Percentiles rank a stretch among this genome's conserved stretches.
These are phyloP conservation scores for Globisporangium echinulatum DNA, from an alignment of 352 stramenopile genomes.

Conservation along the genomic window DNA sequence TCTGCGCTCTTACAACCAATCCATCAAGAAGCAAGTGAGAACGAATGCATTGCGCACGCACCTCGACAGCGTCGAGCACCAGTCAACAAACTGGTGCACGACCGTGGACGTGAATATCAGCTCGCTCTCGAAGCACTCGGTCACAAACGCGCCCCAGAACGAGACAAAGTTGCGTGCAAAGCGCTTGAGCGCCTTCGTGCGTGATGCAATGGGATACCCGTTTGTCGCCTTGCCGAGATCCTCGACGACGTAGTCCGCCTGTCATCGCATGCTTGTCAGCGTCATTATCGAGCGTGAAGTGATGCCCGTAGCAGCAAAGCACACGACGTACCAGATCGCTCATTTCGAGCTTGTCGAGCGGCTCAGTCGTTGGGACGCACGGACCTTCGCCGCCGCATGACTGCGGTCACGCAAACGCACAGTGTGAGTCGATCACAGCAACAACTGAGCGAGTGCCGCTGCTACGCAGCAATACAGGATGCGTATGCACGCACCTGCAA, in stretches of 20 bases:
- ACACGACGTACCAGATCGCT: constrained; percentile 32
- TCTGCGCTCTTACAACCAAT: not conserved
- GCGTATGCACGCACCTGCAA: constrained; percentile 27
- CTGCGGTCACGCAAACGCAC: constrained; percentile 9
- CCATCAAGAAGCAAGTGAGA: not conserved
- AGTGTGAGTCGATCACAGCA: too few relatives aligned
- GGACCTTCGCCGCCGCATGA: constrained; percentile 47
- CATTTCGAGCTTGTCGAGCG: constrained; percentile 72
- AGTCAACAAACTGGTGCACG: constrained; percentile 63
- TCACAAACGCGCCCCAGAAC: constrained; percentile 77
- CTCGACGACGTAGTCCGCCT: constrained; percentile 50
- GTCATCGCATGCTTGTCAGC: not conserved
- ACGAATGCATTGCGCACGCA: constrained; percentile 7
- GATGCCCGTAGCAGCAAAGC: not conserved
- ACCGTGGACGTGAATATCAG: constrained; percentile 69
- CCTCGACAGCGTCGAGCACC: constrained; percentile 77
- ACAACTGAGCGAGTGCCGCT: not conserved
- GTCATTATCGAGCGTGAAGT: not conserved
- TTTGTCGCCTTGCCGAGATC: constrained; percentile 56
- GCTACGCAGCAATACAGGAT: too few relatives aligned
- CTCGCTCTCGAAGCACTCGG: constrained; percentile 77
- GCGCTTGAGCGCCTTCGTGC: constrained; percentile 45
- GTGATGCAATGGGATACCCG: constrained; percentile 63
- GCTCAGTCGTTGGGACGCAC: constrained; percentile 41
- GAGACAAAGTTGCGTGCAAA: constrained; percentile 62